phyloP scores from a whole-genome alignment of 345 rosid genomes.

The Citrus medica region DNA sequence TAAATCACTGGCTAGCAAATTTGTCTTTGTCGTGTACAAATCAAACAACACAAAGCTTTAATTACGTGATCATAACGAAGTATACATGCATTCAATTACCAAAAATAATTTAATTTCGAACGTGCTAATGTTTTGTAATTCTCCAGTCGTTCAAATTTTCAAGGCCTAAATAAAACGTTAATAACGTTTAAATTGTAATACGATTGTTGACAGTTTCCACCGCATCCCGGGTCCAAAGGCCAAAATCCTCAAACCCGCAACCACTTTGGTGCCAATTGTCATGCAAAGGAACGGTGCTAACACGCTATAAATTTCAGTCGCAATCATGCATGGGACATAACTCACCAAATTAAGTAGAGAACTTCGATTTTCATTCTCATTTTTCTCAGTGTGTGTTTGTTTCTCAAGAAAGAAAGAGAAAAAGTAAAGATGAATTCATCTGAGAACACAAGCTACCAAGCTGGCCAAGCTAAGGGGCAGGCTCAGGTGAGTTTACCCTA shows the following conservation, averaged over 20 bases:
- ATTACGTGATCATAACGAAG: not conserved
- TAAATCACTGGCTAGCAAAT: not conserved
- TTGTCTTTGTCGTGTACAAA: not conserved
- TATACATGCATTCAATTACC: not conserved
- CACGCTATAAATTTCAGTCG: conserved; percentile 1
- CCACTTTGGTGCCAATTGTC: not conserved
- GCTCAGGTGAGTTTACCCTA: conserved; percentile 17
- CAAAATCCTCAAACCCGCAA: not conserved
- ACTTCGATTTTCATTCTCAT: not conserved
- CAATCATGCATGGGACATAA: not conserved
- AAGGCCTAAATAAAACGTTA: not conserved
- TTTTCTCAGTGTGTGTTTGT: not conserved
- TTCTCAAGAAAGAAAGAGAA: not conserved
- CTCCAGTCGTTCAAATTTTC: not conserved
- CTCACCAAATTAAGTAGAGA: not conserved
- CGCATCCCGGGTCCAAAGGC: not conserved
- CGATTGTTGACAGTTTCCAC: not conserved
- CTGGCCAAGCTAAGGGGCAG: conserved; percentile 30
- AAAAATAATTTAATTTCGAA: not conserved
- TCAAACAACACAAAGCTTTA: not conserved
- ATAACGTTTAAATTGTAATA: not conserved
- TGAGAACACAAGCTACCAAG: conserved; percentile 20
- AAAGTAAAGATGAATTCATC: conserved; percentile 5
- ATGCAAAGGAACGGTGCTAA: not conserved
- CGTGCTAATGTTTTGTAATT: not conserved